phyloP scores from a whole-genome alignment of 495 filamentous ascomycete genomes.

The Tuber magnatum region DNA sequence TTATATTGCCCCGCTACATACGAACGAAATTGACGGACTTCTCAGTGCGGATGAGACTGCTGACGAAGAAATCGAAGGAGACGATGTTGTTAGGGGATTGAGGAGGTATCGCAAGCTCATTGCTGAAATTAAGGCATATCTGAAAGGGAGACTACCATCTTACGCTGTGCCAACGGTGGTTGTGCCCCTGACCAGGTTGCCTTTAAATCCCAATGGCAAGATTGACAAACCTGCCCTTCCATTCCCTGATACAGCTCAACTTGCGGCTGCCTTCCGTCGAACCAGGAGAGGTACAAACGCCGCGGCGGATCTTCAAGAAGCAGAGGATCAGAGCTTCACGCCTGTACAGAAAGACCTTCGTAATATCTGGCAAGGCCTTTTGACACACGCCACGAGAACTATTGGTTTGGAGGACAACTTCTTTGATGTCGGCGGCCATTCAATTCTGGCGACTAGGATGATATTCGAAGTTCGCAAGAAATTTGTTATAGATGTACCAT shows the following conservation, averaged over 20 bases:
- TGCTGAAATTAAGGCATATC: slow-evolving; percentile 64
- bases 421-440: slow-evolving; percentile 85
- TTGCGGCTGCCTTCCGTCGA: slow-evolving; percentile 43
- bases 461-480: slow-evolving; percentile 58
- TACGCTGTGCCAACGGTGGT: slow-evolving; percentile 79
- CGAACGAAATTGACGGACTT: slow-evolving; percentile 20
- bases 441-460: slow-evolving; percentile 79
- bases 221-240: slow-evolving; percentile 84
- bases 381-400: slow-evolving; percentile 49
- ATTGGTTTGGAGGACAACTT: slow-evolving; percentile 64
- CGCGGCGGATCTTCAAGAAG: slow-evolving; percentile 40
- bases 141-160: slow-evolving; percentile 66
- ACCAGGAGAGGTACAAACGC: slow-evolving; percentile 29
- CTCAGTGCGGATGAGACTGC: slow-evolving; percentile 30
- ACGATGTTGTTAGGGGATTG: slow-evolving; percentile 55
- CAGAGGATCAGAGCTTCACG: slow-evolving; percentile 52
- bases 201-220: slow-evolving; percentile 92
- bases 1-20: slow-evolving; percentile 67
- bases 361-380: slow-evolving; percentile 50
- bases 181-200: slow-evolving; percentile 71
- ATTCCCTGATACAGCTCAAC: slow-evolving; percentile 72
- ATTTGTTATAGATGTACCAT: slow-evolving; percentile 59
- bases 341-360: slow-evolving; percentile 34
- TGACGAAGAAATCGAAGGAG: slow-evolving; percentile 45
- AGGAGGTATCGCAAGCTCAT: slow-evolving; percentile 60